Evolutionary conservation across 106 monocot species (phyloP), one percentile per base, ranked within the genome.

Genomic region (Alisma plantagoaquatica): DNA sequence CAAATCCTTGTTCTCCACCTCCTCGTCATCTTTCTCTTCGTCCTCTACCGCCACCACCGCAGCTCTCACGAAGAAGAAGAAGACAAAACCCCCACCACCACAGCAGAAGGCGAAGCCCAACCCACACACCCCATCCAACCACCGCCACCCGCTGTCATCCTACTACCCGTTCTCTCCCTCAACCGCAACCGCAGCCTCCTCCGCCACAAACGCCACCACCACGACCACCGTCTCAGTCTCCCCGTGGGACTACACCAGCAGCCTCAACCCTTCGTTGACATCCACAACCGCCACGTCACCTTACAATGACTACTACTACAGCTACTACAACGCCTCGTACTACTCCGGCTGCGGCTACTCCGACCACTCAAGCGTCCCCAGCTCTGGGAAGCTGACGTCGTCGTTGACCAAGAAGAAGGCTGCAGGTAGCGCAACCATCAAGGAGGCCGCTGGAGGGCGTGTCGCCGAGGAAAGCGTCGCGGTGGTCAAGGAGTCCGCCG

Each of bases 401-500:
- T 29, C 1, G 46, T 31, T 2, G 60, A 19, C 2, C 31, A 22
- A 19, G 47, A 44, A 54, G 53, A 58, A 60, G 46, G 55, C n/a
- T n/a, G 23, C 24, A 67, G 59, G 42, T 27, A 27, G 19, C 23
- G 27, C 29, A 38, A 38, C 14, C 35, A 38, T 38, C 35, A 38
- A 14, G 35, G 35, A 8, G 35, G 35, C 35, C 35, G 38, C n/a
- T n/a, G n/a, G n/a, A n/a, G 17, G n/a, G n/a, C n/a, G n/a, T n/a
- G n/a, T n/a, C n/a, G 61, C 44, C 15, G 61, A 49, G 20, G 64
- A 67, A 31, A 60, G 77, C 32, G 57, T 81, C 43, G 77, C 74
- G 31, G 86, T 77, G 46, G 86, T 77, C 61, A 75, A 68, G 64
- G 86, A 86, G 57, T 74, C 73, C 25, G 60, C 61, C 33, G 76